These are phyloP conservation scores for Lichtheimia ramosa DNA, from an alignment of 371 early-diverging fungal species.

Conservation along the genomic window DNA sequence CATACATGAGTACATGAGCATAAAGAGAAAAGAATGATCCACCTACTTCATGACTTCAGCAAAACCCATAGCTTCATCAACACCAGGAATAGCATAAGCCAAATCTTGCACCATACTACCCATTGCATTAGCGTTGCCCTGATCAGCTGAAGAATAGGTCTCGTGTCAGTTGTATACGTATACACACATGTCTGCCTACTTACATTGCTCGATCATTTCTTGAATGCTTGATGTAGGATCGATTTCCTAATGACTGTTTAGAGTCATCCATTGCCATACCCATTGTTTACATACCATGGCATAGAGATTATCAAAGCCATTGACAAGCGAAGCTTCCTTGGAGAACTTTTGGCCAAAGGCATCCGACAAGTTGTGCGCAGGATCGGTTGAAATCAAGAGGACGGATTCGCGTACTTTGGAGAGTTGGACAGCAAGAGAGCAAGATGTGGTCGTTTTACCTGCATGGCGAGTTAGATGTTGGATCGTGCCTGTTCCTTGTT, in stretches of 20 bases:
- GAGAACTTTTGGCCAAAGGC: conserved; percentile 98
- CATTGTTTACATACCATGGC: conserved; percentile 75
- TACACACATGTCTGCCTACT: conserved; percentile 3
- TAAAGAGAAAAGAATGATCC: neutral
- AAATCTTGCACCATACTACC: conserved; percentile 92
- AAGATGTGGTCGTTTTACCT: conserved; percentile 75
- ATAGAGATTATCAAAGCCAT: conserved; percentile 91
- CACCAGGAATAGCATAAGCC: conserved; percentile 97
- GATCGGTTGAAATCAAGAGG: conserved; percentile 97
- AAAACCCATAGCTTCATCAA: conserved; percentile 99
- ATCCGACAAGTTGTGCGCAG: conserved; percentile 98
- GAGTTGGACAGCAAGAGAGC: conserved; percentile 90
- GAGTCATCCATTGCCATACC: neutral
- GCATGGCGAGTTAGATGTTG: conserved; percentile 2
- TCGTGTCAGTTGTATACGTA: neutral
- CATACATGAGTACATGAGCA: neutral
- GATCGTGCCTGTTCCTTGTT: neutral
- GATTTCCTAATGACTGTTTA: conserved; percentile 75
- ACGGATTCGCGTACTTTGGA: conserved; percentile 92
- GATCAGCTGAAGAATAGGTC: conserved; percentile 54
- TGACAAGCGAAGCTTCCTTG: conserved; percentile 93
- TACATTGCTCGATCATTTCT: conserved; percentile 94
- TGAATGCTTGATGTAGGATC: conserved; percentile 96
- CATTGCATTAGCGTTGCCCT: conserved; percentile 68
- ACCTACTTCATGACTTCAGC: conserved; percentile 97